Conservation (phyloP, 805 yeast species). For the Scheffersomyces coipomensis region DNA sequence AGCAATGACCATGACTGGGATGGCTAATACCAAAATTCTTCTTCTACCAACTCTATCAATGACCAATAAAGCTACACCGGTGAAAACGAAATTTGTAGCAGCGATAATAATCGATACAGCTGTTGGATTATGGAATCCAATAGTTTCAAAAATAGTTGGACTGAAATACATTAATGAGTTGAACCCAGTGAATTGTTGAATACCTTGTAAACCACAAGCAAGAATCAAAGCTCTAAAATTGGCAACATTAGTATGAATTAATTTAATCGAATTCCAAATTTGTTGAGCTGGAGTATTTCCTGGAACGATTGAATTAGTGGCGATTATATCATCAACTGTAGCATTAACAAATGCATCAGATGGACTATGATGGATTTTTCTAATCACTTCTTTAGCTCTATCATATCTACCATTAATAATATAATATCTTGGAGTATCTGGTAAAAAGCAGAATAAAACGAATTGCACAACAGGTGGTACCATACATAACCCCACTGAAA, state of each 20-base stretch:
- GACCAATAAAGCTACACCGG: conserved; percentile 78
- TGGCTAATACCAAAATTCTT: conserved; percentile 68
- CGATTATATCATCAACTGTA: conserved; percentile 65
- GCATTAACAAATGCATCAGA: conserved; percentile 61
- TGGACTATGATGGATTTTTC: conserved; percentile 61
- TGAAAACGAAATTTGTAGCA: conserved; percentile 90
- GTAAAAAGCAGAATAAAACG: conserved; percentile 75
- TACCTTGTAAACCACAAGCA: conserved; percentile 92
- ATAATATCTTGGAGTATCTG: conserved; percentile 93
- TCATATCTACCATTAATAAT: conserved; percentile 67
- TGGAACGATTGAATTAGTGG: conserved; percentile 40
- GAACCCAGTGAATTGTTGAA: conserved; percentile 96
- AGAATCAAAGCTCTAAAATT: conserved; percentile 86
- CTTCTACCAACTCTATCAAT: conserved; percentile 91
- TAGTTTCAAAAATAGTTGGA: conserved; percentile 85
- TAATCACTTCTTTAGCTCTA: conserved; percentile 65
- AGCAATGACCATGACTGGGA: conserved; percentile 82
- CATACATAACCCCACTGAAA: conserved; percentile 85
- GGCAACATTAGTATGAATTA: conserved; percentile 67
- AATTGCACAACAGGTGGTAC: conserved; percentile 83
- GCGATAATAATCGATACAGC: conserved; percentile 93
- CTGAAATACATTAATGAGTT: conserved; percentile 95
- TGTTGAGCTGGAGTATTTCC: conserved; percentile 43
- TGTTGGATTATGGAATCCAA: conserved; percentile 87
- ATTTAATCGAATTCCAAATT: conserved; percentile 59